A percentile compares a stretch with the other conserved stretches of the same genome.
These are phyloP conservation scores for Fraxinus dipetala DNA, from an alignment of 305 asterid species.

Conservation along the genomic window DNA sequence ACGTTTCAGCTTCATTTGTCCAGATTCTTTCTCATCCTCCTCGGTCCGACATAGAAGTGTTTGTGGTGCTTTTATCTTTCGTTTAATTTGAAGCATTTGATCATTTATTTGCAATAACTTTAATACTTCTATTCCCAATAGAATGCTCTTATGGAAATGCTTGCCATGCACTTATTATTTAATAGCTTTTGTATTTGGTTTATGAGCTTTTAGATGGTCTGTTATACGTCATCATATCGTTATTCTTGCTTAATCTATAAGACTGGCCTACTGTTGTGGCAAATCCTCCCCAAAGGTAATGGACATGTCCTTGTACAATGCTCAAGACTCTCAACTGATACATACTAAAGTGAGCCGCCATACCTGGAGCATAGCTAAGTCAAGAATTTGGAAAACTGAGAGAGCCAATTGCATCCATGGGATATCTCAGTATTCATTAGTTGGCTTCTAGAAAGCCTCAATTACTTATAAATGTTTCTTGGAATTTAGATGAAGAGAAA, in stretches of 20 bases:
- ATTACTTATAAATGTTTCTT: not conserved
- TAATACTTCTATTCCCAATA: not conserved
- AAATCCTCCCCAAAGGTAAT: not conserved
- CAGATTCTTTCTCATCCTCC: slow-evolving; percentile 9
- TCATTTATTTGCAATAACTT: not conserved
- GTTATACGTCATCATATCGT: not conserved
- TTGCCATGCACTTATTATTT: not conserved
- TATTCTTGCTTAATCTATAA: not conserved
- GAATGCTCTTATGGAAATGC: not conserved
- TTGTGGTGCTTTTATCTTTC: not conserved
- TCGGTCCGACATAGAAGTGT: not conserved
- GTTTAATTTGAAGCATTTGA: slow-evolving; percentile 2
- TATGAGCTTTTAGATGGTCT: not conserved
- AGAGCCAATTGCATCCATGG: not conserved
- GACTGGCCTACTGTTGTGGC: not conserved
- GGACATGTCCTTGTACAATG: not conserved
- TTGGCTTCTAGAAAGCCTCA: not conserved
- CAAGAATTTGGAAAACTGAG: not conserved
- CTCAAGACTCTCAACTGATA: not conserved
- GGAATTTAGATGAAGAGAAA: not conserved
- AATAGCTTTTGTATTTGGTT: not conserved
- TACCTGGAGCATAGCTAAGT: not conserved
- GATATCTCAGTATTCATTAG: not conserved
- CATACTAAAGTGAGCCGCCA: not conserved
- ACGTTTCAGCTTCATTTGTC: slow-evolving; percentile 4